Conservation (phyloP, 352 stramenopile species). For the Aphanomyces astaci region DNA sequence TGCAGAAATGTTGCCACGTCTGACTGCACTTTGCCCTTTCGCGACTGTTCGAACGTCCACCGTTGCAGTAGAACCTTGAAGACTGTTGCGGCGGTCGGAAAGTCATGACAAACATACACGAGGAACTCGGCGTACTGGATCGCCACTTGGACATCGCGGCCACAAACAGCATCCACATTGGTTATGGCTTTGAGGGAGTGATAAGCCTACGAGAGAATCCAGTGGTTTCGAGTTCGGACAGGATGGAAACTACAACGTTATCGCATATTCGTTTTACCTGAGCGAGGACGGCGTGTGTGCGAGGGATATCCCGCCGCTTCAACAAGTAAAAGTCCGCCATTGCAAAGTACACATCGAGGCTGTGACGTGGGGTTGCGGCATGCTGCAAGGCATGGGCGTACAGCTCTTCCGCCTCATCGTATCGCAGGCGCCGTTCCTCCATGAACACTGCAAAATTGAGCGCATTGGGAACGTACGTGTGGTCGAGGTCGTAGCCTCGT, state of each 20-base stretch:
- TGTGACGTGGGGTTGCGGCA: not conserved
- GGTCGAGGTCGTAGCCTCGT: not conserved
- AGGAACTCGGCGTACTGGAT: slow-evolving; percentile 18
- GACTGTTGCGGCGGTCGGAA: not conserved
- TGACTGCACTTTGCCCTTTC: not conserved
- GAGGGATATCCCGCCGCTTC: not conserved
- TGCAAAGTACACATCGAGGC: not conserved
- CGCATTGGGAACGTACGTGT: not conserved
- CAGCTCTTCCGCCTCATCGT: not conserved
- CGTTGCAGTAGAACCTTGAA: not conserved
- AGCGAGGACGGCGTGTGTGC: not conserved
- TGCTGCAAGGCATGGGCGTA: not conserved
- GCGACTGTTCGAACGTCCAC: not conserved
- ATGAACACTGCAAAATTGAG: slow-evolving; percentile 13
- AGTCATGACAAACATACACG: not conserved
- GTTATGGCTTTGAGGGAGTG: not conserved
- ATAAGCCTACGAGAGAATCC: not conserved
- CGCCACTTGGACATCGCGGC: not conserved
- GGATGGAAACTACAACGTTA: no score
- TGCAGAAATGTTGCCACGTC: not conserved
- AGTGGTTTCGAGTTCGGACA: no score
- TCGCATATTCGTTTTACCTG: not conserved
- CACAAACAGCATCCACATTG: not conserved
- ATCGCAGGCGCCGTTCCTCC: slow-evolving; percentile 4
- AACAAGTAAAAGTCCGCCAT: slow-evolving; percentile 9